Percentiles rank a stretch among this genome's conserved stretches.
Evolutionary conservation across 805 yeast species (phyloP).

Genomic region (Saturnispora quitensis): DNA sequence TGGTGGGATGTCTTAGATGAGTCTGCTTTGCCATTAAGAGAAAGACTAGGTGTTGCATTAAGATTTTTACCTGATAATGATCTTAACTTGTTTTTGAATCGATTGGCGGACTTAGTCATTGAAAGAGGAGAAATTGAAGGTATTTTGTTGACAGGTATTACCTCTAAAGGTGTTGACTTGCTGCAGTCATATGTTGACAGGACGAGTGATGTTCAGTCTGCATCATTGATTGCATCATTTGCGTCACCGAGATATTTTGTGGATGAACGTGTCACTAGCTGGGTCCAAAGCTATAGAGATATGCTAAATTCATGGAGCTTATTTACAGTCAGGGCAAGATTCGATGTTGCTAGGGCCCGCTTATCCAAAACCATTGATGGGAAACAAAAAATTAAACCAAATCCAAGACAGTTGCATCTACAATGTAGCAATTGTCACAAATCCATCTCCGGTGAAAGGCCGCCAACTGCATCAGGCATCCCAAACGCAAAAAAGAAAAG

Average conservation of each 20-base stretch:
- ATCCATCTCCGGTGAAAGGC: slow-evolving; percentile 35
- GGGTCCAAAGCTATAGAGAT: slow-evolving; percentile 65
- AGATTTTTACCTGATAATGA: slow-evolving; percentile 77
- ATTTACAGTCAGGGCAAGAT: slow-evolving; percentile 70
- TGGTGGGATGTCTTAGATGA: slow-evolving; percentile 97
- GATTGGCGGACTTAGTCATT: slow-evolving; percentile 64
- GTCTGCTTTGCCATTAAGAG: slow-evolving; percentile 77
- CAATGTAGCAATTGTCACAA: slow-evolving; percentile 81
- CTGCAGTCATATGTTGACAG: slow-evolving; percentile 82
- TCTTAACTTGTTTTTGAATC: slow-evolving; percentile 57
- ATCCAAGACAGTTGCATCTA: slow-evolving; percentile 67
- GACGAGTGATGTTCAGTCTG: slow-evolving; percentile 87
- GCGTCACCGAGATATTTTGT: slow-evolving; percentile 78
- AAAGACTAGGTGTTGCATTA: slow-evolving; percentile 83
- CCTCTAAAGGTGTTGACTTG: slow-evolving; percentile 72
- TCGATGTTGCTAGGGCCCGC: slow-evolving; percentile 70
- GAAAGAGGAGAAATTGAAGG: slow-evolving; percentile 85
- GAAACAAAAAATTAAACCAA: slow-evolving; percentile 35
- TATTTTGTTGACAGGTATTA: slow-evolving; percentile 81
- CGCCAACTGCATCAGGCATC: slow-evolving; percentile 3
- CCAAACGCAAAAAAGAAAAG: slow-evolving; percentile 6
- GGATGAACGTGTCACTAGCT: slow-evolving; percentile 63
- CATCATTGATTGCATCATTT: slow-evolving; percentile 68
- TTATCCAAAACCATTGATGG: slow-evolving; percentile 49
- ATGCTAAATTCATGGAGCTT: slow-evolving; percentile 73